Conservation (phyloP, 1,139 yeast species). For the Scheffersomyces segobiensis region DNA sequence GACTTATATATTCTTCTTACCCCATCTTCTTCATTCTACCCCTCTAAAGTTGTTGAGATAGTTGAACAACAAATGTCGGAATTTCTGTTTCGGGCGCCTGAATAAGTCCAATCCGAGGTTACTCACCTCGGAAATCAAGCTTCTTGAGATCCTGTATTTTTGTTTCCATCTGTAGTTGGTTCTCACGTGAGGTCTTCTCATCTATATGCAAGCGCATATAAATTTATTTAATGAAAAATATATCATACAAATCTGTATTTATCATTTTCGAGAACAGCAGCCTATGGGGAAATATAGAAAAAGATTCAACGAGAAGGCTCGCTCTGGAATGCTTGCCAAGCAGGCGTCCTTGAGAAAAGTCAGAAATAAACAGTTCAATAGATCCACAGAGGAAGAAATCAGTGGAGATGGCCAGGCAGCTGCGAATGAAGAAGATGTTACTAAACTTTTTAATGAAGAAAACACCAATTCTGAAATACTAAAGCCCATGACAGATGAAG, state of each 20-base stretch:
- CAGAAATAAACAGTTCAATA: slow-evolving; percentile 65
- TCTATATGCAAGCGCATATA: background rate
- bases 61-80: too few species aligned
- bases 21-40: too few species aligned
- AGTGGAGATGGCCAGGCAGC: slow-evolving; percentile 16
- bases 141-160: too few species aligned
- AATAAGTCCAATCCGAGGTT: too few species aligned
- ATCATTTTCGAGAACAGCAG: background rate
- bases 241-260: background rate
- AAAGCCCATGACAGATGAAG: slow-evolving; percentile 51
- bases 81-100: too few species aligned
- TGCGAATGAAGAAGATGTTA: slow-evolving; percentile 5
- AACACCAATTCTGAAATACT: slow-evolving; percentile 67
- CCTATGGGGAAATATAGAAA: slow-evolving; percentile 79
- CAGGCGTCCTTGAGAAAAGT: slow-evolving; percentile 68
- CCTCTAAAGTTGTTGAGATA: too few species aligned
- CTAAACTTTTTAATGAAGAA: slow-evolving; percentile 9
- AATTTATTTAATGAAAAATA: background rate
- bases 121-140: too few species aligned
- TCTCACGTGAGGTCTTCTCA: background rate
- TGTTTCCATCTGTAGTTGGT: background rate
- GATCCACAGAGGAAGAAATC: slow-evolving; percentile 43
- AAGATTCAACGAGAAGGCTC: slow-evolving; percentile 83
- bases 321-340: slow-evolving; percentile 81
- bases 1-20: too few species aligned